These are phyloP conservation scores for Aphanomyces cochlioides DNA, from an alignment of 352 stramenopile genomes.

Conservation along the genomic window DNA sequence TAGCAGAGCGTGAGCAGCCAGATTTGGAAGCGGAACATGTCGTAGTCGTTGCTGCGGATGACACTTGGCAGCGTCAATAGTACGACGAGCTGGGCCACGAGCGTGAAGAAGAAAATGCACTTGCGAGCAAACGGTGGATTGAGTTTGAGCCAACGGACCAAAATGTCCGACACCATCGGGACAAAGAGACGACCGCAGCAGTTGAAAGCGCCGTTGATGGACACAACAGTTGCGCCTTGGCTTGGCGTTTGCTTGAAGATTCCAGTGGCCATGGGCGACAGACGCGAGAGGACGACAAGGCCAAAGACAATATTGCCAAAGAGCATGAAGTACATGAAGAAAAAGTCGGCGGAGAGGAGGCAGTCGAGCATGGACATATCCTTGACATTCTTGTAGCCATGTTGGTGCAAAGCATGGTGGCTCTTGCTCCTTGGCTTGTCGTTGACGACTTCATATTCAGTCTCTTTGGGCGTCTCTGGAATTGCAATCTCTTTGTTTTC, in stretches of 20 bases:
- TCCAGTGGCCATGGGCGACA: conserved; percentile 42
- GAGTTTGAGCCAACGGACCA: conserved; percentile 43
- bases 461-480: too few species aligned
- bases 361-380: conserved; percentile 34
- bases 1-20: conserved; percentile 55
- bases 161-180: conserved; percentile 43
- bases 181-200: conserved; percentile 45
- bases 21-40: conserved; percentile 48
- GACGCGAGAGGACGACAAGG: conserved; percentile 15
- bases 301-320: conserved; percentile 28
- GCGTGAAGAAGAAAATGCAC: conserved; percentile 53
- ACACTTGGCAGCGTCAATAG: conserved; percentile 57
- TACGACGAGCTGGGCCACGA: conserved; percentile 57
- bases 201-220: conserved; percentile 55
- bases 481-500: too few species aligned
- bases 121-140: conserved; percentile 45
- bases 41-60: conserved; percentile 56
- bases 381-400: conserved; percentile 42
- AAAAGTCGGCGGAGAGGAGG: conserved; percentile 13
- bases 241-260: conserved; percentile 45
- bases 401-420: conserved; percentile 29
- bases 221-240: conserved; percentile 42
- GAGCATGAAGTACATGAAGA: conserved; percentile 25
- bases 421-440: conserved; percentile 37
- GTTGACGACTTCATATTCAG: not conserved